Conservation (phyloP, 306 rosid genomes). For the Senna siamea region DNA sequence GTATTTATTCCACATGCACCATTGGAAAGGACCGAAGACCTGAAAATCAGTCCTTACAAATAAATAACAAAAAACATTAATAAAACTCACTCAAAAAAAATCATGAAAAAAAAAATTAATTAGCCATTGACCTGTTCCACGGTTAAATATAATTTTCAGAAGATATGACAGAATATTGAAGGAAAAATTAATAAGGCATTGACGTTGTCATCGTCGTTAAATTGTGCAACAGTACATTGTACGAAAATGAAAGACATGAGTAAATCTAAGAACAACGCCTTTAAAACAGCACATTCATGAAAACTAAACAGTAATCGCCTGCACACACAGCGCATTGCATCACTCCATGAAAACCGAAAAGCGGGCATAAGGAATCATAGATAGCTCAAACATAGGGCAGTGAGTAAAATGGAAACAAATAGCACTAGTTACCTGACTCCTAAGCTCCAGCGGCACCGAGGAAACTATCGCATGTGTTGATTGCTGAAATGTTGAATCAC, state of each 20-base stretch:
- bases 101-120: too few species aligned
- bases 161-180: neutral
- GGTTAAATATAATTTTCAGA: neutral
- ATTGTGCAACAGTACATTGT: conserved; percentile 13
- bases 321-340: neutral
- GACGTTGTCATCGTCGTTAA: neutral
- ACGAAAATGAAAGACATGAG: neutral
- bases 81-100: neutral
- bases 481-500: conserved; percentile 38
- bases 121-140: neutral
- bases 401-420: neutral
- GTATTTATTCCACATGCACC: neutral
- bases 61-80: neutral
- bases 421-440: conserved; percentile 26
- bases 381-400: neutral
- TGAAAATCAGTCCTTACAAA: neutral
- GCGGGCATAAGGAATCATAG: neutral
- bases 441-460: conserved; percentile 13
- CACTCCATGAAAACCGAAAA: neutral
- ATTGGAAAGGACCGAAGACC: neutral
- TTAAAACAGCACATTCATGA: neutral
- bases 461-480: conserved; percentile 22
- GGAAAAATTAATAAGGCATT: neutral
- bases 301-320: conserved; percentile 2
- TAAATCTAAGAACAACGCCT: neutral